Evolutionary conservation across 441 rosid genomes (phyloP).

Genomic region (Gossypium schwendimanii): DNA sequence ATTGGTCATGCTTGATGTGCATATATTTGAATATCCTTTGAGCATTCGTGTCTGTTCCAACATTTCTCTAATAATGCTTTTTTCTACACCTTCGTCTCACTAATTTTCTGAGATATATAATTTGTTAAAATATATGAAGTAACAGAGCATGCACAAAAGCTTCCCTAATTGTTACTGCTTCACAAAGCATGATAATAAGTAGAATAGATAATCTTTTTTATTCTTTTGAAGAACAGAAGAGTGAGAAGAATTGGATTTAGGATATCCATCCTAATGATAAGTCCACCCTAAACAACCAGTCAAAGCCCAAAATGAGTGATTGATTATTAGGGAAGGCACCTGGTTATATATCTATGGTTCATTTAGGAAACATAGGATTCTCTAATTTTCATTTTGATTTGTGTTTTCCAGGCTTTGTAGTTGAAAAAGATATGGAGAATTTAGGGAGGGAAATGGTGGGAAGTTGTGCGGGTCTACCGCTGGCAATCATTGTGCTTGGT

Average conservation of each 20-base stretch:
- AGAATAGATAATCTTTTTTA: neutral
- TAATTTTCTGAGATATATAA: neutral
- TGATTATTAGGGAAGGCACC: neutral
- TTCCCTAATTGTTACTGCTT: neutral
- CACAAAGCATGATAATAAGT: neutral
- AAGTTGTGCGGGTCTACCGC: slow-evolving; percentile 25
- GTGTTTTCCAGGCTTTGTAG: neutral
- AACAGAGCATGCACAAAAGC: neutral
- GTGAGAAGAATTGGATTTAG: neutral
- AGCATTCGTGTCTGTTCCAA: too few relatives aligned
- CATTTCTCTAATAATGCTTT: too few relatives aligned
- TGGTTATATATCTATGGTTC: neutral
- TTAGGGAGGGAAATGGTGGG: slow-evolving; percentile 24
- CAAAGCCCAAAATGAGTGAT: neutral
- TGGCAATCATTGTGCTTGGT: slow-evolving; percentile 25
- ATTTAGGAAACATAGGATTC: neutral
- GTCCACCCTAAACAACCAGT: neutral
- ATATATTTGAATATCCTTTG: too few relatives aligned
- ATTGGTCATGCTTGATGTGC: neutral
- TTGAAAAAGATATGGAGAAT: slow-evolving; percentile 4
- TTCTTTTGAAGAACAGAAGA: neutral
- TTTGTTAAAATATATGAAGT: neutral
- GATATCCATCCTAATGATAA: neutral
- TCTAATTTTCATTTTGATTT: neutral
- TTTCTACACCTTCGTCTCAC: neutral